Percentiles rank a stretch among this genome's conserved stretches.
phyloP scores from a whole-genome alignment of 139 green algal genomes.

The Chlorella vulgaris region DNA sequence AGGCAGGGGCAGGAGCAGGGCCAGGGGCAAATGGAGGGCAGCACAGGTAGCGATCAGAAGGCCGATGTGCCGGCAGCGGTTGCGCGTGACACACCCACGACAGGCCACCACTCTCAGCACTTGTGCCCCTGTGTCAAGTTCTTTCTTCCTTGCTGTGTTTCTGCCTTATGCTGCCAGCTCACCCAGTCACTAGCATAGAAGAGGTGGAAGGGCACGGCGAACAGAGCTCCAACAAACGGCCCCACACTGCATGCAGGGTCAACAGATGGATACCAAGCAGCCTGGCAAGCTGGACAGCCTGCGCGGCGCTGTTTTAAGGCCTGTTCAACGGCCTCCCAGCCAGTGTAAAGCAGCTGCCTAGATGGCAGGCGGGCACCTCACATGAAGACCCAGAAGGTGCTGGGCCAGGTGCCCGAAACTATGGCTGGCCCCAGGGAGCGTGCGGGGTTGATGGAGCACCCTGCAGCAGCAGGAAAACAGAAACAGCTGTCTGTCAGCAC shows the following conservation, averaged over 20 bases:
- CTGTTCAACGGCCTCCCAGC: no score
- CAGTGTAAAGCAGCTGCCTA: no score
- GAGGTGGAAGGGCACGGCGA: constrained; percentile 31
- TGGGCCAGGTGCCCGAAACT: constrained; percentile 44
- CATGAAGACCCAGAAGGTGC: constrained; percentile 39
- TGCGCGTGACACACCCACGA: no score
- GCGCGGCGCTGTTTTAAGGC: background rate
- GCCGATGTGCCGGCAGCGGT: no score
- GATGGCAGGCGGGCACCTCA: background rate
- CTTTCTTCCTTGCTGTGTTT: background rate
- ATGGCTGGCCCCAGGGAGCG: constrained; percentile 55
- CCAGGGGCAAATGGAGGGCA: no score
- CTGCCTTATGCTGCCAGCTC: background rate
- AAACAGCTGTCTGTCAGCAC: background rate
- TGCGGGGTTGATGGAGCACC: constrained; percentile 60
- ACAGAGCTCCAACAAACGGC: constrained; percentile 30
- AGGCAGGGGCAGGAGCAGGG: background rate
- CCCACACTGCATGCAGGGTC: constrained; percentile 19
- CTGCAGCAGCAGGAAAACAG: background rate
- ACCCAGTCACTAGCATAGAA: constrained; percentile 40
- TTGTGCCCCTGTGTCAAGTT: no score
- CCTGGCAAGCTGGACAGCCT: background rate
- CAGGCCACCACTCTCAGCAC: no score
- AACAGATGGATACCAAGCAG: background rate
- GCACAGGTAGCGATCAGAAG: no score